Conservation (phyloP, 2,329 filamentous ascomycete genomes). For the Colletotrichum brevisporum region DNA sequence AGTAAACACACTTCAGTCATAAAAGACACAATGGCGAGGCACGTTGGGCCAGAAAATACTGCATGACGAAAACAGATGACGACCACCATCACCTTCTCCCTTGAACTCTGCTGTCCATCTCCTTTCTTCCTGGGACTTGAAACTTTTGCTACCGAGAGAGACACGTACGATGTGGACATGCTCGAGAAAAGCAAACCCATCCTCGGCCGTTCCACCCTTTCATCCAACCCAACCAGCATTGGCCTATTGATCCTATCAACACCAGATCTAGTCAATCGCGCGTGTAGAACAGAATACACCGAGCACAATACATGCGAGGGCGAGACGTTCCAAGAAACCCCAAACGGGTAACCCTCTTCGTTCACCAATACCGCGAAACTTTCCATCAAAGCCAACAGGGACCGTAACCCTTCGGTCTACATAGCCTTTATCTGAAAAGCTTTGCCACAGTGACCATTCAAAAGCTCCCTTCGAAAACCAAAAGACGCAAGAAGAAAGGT, state of each 20-base stretch:
- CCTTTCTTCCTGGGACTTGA: not conserved
- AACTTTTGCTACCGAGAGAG: not conserved
- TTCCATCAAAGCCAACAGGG: not conserved
- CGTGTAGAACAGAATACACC: too few species aligned
- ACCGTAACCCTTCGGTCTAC: not conserved
- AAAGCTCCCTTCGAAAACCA: too few species aligned
- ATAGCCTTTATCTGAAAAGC: not conserved
- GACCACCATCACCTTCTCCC: not conserved
- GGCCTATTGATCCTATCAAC: not conserved
- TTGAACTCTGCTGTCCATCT: not conserved
- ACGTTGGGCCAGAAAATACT: not conserved
- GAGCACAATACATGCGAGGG: too few species aligned
- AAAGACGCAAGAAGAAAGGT: not conserved
- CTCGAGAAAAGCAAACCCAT: conserved; percentile 8
- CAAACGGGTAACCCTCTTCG: not conserved
- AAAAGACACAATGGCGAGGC: not conserved
- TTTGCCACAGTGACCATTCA: not conserved
- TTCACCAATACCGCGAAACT: not conserved
- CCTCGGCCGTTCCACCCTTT: not conserved
- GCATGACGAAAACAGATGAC: not conserved
- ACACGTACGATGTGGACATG: not conserved
- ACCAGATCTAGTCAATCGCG: too few species aligned
- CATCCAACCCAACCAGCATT: not conserved
- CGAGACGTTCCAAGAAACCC: not conserved
- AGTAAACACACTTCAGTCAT: not conserved